These are phyloP conservation scores for Russula sp. DNA, from an alignment of 768 basidiomycete genomes.

Conservation along the genomic window DNA sequence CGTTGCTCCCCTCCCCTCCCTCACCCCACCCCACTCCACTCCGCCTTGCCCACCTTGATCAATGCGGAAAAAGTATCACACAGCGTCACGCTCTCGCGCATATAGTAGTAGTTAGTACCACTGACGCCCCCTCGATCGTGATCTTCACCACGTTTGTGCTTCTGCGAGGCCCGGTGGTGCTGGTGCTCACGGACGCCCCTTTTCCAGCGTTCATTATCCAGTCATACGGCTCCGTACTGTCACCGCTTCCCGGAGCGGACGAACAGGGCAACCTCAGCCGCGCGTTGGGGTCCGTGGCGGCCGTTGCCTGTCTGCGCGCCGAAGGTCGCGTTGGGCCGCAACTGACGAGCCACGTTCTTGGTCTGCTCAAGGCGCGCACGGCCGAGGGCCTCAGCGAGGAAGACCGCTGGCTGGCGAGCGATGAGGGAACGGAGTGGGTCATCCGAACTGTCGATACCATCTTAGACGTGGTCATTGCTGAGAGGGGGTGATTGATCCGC, in stretches of 20 bases:
- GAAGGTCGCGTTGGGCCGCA: constrained; percentile 84
- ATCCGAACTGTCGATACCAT: constrained; percentile 77
- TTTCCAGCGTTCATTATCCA: constrained; percentile 78
- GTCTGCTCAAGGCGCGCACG: constrained; percentile 77
- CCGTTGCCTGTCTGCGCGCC: constrained; percentile 77
- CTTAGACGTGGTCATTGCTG: constrained; percentile 58
- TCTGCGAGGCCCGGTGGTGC: not conserved
- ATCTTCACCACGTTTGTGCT: constrained; percentile 8
- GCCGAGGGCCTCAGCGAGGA: constrained; percentile 55
- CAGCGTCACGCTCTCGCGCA: not conserved
- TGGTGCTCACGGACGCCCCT: constrained; percentile 10
- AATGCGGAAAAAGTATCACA: constrained; percentile 10
- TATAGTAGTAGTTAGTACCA: not conserved
- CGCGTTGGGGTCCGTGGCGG: constrained; percentile 77
- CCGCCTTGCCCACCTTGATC: not conserved
- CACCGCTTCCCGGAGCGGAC: constrained; percentile 54
- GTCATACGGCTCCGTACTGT: constrained; percentile 71
- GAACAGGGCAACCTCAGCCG: constrained; percentile 84
- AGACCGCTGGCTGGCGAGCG: constrained; percentile 75
- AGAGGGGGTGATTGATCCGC: constrained; percentile 26
- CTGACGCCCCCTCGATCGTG: constrained; percentile 19
- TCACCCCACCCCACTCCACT: constrained; percentile 2
- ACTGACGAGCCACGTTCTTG: constrained; percentile 83
- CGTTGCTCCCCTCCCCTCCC: constrained; percentile 34
- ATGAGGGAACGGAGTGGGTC: constrained; percentile 88